Evolutionary conservation across 1,284 basidiomycete genomes (phyloP), one percentile per base, ranked within the genome.

Genomic region (Tilletia caries): DNA sequence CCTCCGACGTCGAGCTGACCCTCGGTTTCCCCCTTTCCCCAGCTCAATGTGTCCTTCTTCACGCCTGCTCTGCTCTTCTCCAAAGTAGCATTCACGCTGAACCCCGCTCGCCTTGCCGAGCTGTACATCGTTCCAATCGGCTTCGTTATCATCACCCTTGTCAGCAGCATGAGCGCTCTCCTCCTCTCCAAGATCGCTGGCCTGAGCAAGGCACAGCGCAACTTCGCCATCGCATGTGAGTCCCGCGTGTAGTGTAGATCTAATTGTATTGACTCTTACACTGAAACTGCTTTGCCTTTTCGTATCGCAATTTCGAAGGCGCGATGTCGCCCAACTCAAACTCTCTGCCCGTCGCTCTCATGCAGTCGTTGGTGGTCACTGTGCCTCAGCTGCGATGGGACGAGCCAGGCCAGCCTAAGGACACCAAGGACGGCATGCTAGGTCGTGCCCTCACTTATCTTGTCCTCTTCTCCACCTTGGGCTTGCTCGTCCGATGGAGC

Each of bases 1-100:
- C 4, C 32, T 1, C n/a, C 23, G 34, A 20, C 62, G 8, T 5
- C 43, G 25, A 20, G 13, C 29, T 1, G 8, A n/a, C 34, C 44
- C 3, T 1, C 43, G 58, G 4, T 41, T 15, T 41, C 37, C 37
- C 3, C 46, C 20, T 29, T 32, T 62, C 20, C 66, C 41, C 48
- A 77, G 71, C 46, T 68, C 15, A 80, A 92, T 90, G 88, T 90
- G 32, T 91, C 91, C 0, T 87, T 96, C 44, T 95, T 96, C 85
- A 97, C 94, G 0, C 94, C 94, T 0, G 91, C 91, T 0, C 88
- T 97, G 23, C 86, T 96, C 32, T 96, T 96, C 84, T 93, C 92
- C 44, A 97, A 96, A 86, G 93, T 95, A 27, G 91, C 93, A 0
- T 91, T 92, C 83, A 85, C 85, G 23, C 76, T 87, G 50, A 86